Base-by-base conservation (phyloP, 441 rosid genomes). In the Metrosideros polymorpha region DNA sequence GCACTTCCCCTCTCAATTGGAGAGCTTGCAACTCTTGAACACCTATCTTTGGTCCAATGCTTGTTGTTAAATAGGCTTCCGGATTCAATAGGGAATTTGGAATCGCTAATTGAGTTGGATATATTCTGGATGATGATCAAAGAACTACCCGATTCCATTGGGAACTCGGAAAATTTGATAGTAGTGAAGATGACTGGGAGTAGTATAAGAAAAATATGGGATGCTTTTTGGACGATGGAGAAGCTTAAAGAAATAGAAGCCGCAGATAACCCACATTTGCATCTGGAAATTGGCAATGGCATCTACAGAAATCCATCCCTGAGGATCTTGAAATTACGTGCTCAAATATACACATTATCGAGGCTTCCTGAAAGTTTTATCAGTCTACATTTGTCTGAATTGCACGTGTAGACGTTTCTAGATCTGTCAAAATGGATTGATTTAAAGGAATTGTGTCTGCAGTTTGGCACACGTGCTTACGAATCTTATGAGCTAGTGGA, bases 311-410 rank as follows among this genome's bases (percentile, higher is more conserved):
- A n/a, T 57, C 6, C 2, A 57, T 57, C 18, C 18, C 15, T 57
- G 1, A 13, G 32, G 63, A 57, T 57, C 63, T 57, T 57, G 63
- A n/a, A 0, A 57, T 57, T 56, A 3, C 0, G 0, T 0, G 30
- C 12, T 6, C 1, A 1, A 12, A n/a, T 57, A 57, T 3, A 3
- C 4, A 4, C 7, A 3, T 8, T 6, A 6, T 32, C 19, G 7
- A n/a, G 19, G 19, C 35, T 57, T 3, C 66, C 66, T 1, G 35
- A 57, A n/a, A 57, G 35, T 13, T 32, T 57, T 0, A 0, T n/a
- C 0, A 3, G 1, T 12, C 14, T 57, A 13, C 0, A 3, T 0
- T 4, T 57, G 9, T 0, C 0, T 7, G 0, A 0, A 0, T 6
- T 57, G 66, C 0, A 0, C 2, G 8, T 3, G 66, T 32, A 6